phyloP scores from a whole-genome alignment of 2,329 filamentous ascomycete genomes.

The Aureobasidium mangrovei region DNA sequence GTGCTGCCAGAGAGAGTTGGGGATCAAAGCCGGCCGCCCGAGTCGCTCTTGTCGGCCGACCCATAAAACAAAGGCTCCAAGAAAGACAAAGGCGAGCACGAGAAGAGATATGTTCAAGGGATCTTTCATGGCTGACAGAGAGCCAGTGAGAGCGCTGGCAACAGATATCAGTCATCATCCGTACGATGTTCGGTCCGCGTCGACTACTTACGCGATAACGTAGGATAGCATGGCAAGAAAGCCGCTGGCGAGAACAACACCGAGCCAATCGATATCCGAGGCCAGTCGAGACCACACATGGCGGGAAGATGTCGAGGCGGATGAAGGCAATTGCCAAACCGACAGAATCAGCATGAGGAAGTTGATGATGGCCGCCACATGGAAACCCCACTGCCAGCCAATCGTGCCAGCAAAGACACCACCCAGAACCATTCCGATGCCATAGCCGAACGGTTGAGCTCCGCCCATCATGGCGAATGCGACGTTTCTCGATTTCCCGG shows the following conservation, averaged over 20 bases:
- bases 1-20: constrained; percentile 55
- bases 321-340: not conserved
- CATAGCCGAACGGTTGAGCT: constrained; percentile 45
- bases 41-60: constrained; percentile 40
- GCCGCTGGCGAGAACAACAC: constrained; percentile 38
- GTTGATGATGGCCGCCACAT: constrained; percentile 39
- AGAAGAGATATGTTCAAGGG: constrained; percentile 32
- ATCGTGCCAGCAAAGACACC: constrained; percentile 41
- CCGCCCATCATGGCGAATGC: constrained; percentile 44
- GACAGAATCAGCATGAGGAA: constrained; percentile 30
- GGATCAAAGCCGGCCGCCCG: constrained; percentile 48
- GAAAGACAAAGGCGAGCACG: constrained; percentile 32
- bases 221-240: constrained; percentile 40
- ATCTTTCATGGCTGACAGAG: constrained; percentile 18
- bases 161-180: not conserved
- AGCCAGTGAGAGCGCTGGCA: constrained; percentile 19
- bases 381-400: constrained; percentile 46
- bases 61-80: constrained; percentile 48
- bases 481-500: constrained; percentile 42
- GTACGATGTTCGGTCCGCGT: not conserved
- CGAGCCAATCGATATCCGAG: constrained; percentile 47
- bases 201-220: constrained; percentile 42
- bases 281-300: constrained; percentile 23
- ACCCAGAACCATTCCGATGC: constrained; percentile 43
- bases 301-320: constrained; percentile 5